Evolutionary conservation across 257 asterid genomes (phyloP), one percentile per base, ranked within the genome.

Genomic region (Solanum acaule): DNA sequence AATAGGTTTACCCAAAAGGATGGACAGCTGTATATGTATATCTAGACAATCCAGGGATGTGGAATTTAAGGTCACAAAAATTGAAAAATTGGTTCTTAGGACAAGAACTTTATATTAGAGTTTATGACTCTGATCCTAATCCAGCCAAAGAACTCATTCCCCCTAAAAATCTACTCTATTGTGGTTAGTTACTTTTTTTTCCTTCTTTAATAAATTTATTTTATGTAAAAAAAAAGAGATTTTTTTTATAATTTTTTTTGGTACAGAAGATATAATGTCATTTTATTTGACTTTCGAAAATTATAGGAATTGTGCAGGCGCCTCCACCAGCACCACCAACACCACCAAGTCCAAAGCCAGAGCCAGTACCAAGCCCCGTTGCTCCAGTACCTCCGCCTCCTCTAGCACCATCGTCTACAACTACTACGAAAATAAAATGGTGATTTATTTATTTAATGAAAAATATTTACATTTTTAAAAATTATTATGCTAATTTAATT

Each of bases 31-130:
- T 93, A 18, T 95, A 91, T 44, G 96, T 90, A 68, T 94, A 91
- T 87, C 68, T 95, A 85, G 97, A 94, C 84, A 95, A 95, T 78
- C 95, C 96, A n/a, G 98, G 98, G 46, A 95, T 95, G 95, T 95
- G 98, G 98, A 95, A 95, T 87, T 89, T 95, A 87, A 94, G 98
- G 90, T 94, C 98, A 71, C 95, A 95, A 88, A 88, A 91, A 38
- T 68, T 94, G 35, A 79, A 85, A 83, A 85, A 88, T 27, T 94
- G 96, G 98, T 94, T 91, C 59, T 89, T 93, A 35, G 98, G 98
- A 13, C 95, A 94, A 91, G 98, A 95, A 86, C 95, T 94, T 85
- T 95, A 95, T 82, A 87, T 94, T n/a, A 91, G 98, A 83, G 98
- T 95, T 87, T 87, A 87, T 87, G 96, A 95, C 77, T 87, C 94